Conservation (phyloP, 306 rosid genomes). For the Malus asiatica region DNA sequence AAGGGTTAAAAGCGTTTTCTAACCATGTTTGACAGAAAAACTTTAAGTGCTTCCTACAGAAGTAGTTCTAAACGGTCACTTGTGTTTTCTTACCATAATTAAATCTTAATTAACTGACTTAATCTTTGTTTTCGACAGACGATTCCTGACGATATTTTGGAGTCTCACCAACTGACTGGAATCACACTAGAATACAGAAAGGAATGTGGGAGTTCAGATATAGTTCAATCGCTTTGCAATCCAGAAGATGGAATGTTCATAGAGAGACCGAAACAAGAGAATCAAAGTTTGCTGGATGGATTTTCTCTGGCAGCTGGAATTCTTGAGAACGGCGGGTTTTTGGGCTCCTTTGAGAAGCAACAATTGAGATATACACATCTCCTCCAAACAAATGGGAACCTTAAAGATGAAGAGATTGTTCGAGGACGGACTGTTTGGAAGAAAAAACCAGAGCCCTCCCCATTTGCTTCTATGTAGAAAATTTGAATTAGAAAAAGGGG, state of each 20-base stretch:
- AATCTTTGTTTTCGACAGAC: slow-evolving; percentile 36
- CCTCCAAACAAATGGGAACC: slow-evolving; percentile 47
- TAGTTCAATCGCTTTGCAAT: slow-evolving; percentile 72
- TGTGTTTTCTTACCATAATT: neutral
- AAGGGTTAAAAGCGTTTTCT: neutral
- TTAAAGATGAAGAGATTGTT: slow-evolving; percentile 67
- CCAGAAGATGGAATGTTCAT: slow-evolving; percentile 54
- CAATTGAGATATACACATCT: slow-evolving; percentile 69
- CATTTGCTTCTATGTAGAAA: slow-evolving; percentile 42
- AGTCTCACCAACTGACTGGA: slow-evolving; percentile 56
- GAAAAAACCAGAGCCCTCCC: slow-evolving; percentile 33
- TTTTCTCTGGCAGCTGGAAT: slow-evolving; percentile 57
- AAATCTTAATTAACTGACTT: neutral
- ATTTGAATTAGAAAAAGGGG: neutral
- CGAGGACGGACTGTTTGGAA: slow-evolving; percentile 85
- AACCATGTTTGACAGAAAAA: too few species aligned
- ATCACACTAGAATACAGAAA: slow-evolving; percentile 70
- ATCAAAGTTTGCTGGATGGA: slow-evolving; percentile 40
- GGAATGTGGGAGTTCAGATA: slow-evolving; percentile 76
- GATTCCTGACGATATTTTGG: slow-evolving; percentile 59
- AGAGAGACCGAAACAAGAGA: slow-evolving; percentile 37
- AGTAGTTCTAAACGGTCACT: neutral
- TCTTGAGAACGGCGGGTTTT: slow-evolving; percentile 52
- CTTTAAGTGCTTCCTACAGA: neutral
- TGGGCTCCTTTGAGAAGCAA: slow-evolving; percentile 41